Conservation (phyloP, 2,329 filamentous ascomycete species). For the Sclerotinia subarctica region DNA sequence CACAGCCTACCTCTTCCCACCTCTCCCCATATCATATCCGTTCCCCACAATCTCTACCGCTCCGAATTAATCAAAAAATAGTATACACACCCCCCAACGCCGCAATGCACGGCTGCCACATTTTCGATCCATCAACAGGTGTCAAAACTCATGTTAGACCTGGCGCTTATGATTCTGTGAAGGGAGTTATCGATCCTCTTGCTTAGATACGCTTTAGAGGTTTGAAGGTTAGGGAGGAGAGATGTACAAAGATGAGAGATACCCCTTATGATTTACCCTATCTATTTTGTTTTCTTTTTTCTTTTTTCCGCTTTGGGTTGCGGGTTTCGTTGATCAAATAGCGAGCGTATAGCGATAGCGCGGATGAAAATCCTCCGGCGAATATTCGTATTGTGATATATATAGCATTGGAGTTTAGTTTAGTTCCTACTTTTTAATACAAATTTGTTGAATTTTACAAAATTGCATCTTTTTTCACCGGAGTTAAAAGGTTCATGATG, state of each 20-base stretch:
- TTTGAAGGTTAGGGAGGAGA: neutral
- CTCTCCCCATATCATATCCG: neutral
- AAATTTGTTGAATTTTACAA: too few species aligned
- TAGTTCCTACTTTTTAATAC: neutral
- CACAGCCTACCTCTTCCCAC: too few species aligned
- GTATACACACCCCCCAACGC: conserved; percentile 91
- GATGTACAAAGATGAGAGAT: neutral
- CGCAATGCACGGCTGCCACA: conserved; percentile 73
- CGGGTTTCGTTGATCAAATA: neutral
- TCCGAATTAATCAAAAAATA: conserved; percentile 16
- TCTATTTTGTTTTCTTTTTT: neutral
- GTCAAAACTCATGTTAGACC: conserved; percentile 68
- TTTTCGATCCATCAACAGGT: conserved; percentile 76
- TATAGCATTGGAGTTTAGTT: neutral
- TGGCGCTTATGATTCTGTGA: conserved; percentile 66
- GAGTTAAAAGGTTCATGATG: too few species aligned
- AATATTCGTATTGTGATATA: neutral
- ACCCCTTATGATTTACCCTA: neutral
- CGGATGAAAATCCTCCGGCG: neutral
- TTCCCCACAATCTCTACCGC: neutral
- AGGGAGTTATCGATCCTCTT: neutral
- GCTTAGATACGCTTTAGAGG: neutral
- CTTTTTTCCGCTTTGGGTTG: neutral
- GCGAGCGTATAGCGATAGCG: neutral
- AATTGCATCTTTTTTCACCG: too few species aligned